A percentile compares a stretch with the other conserved stretches of the same genome.
Evolutionary conservation across 305 asterid genomes (phyloP).

Genomic region (Fraxinus velutina): DNA sequence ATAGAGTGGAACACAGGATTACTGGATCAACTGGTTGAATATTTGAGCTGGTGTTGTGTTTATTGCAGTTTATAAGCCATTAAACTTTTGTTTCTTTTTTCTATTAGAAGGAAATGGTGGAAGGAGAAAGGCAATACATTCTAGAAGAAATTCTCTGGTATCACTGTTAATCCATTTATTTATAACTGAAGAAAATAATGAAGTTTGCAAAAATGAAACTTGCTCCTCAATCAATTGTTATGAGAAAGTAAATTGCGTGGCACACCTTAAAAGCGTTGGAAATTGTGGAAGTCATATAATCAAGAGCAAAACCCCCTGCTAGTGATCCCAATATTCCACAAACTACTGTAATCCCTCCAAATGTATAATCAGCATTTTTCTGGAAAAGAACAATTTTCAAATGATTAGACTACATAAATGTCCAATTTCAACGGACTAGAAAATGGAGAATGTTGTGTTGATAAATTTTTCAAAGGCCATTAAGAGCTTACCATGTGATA

Average conservation of each 20-base stretch:
- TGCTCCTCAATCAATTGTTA: neutral
- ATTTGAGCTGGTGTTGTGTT: neutral
- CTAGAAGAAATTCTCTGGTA: neutral
- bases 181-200: neutral
- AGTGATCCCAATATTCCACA: slow-evolving; percentile 82
- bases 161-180: neutral
- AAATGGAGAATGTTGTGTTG: neutral
- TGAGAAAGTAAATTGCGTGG: slow-evolving; percentile 3
- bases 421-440: neutral
- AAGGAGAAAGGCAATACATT: neutral
- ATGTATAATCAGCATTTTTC: slow-evolving; percentile 77
- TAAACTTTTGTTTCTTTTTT: neutral
- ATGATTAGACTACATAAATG: neutral
- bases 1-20: too few species aligned
- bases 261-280: slow-evolving; percentile 83
- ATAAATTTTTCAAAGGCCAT: neutral
- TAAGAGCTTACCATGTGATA: slow-evolving; percentile 75
- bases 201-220: neutral
- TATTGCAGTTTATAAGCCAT: neutral
- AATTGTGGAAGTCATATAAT: slow-evolving; percentile 61
- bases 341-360: slow-evolving; percentile 78
- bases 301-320: slow-evolving; percentile 75
- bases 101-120: neutral
- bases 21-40: neutral
- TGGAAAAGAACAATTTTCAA: slow-evolving; percentile 25